phyloP scores from a whole-genome alignment of 768 basidiomycete genomes.

The Tylopilus rubrobrunneus region DNA sequence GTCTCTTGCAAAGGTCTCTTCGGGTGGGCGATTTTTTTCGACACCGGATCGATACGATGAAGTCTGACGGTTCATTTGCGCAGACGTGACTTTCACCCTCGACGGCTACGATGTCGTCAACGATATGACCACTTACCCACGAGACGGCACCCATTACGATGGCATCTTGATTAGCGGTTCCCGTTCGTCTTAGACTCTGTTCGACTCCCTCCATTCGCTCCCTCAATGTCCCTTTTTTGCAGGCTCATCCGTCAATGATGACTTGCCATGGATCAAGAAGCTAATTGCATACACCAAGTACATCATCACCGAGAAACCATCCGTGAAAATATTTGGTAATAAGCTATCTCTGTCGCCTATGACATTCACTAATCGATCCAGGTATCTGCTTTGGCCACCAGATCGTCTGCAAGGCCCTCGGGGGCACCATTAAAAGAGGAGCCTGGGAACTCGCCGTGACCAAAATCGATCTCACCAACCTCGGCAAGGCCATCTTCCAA shows the following conservation, averaged over 20 bases:
- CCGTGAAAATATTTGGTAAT: constrained; percentile 69
- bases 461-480: background rate
- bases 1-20: constrained; percentile 20
- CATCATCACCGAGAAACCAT: constrained; percentile 51
- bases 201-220: background rate
- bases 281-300: constrained; percentile 56
- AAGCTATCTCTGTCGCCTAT: too few species aligned
- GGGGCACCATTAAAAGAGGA: constrained; percentile 44
- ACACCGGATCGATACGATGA: too few species aligned
- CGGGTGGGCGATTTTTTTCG: constrained; percentile 5
- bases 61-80: background rate
- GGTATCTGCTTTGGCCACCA: constrained; percentile 90
- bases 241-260: constrained; percentile 75
- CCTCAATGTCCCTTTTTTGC: background rate
- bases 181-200: constrained; percentile 42
- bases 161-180: constrained; percentile 81
- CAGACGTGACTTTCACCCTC: constrained; percentile 41
- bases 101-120: constrained; percentile 68
- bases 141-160: constrained; percentile 48
- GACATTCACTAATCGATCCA: constrained; percentile 20
- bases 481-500: background rate
- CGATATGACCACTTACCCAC: constrained; percentile 54
- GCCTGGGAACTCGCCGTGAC: background rate
- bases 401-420: constrained; percentile 72
- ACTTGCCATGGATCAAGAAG: constrained; percentile 68